Evolutionary conservation across 2,329 filamentous ascomycete species (phyloP), one percentile per base, ranked within the genome.

Genomic region (Delphinella strobiligena): DNA sequence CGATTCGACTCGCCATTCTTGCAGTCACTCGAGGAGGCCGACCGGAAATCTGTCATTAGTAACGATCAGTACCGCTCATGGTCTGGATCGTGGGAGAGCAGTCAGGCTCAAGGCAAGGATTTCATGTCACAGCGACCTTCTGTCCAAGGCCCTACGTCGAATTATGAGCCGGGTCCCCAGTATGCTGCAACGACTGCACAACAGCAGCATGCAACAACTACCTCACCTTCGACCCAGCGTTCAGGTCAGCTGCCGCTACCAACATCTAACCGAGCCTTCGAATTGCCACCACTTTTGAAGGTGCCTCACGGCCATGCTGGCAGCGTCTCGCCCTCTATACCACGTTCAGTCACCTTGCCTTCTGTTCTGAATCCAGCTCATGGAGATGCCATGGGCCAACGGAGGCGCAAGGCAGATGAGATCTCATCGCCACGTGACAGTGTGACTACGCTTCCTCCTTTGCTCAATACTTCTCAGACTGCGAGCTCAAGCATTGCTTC

Each of bases 361-460:
- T 65, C 63, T 1, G 67, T 69, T 14, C 50, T 69, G 33, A 69
- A 69, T 40, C 63, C 64, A 9, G 34, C 51, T 3, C 49, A 51
- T 11, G 61, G 64, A 14, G 48, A 52, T 2, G 52, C 55, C 29
- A 52, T 53, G 32, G 48, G 53, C 8, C 47, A 49, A 42, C 52
- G 58, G 34, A 55, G 63, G 44, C 60, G 63, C 7, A 67, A 62
- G 45, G 60, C 56, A 2, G 60, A 62, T 4, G 60, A 68, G 34
- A 52, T 67, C 43, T 63, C 68, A 12, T 62, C 64, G 2, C 59
- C 61, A 3, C 58, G 53, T 2, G 53, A 58, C 9, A 48, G 61
- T 11, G 58, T 61, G 8, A 54, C 54, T 19, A 45, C 49, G 17
- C 43, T 58, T 9, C 58, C 60, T 3, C 58, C 59, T 17, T 38